Evolutionary conservation across 371 early-diverging fungal genomes (phyloP), one percentile per base, ranked within the genome.

Genomic region (Choanephora cucurbitarum): DNA sequence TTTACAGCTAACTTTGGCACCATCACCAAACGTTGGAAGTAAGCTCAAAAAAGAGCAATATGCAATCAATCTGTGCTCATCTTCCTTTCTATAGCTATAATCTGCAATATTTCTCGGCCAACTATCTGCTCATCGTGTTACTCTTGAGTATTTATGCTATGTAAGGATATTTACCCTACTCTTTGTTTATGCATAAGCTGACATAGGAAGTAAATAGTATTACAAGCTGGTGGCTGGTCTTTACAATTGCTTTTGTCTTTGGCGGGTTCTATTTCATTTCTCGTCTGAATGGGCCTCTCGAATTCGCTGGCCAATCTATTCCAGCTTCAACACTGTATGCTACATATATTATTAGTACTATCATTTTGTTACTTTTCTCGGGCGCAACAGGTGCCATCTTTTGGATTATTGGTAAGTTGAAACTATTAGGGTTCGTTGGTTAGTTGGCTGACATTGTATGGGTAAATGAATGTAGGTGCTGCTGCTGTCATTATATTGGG

Each of bases 331-430:
- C 85, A 22, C 57, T 85, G 55, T 82, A 84, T 67, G 72, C 72
- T 18, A 58, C 52, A 18, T 76, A 87, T 53, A 75, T 73, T 40
- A 62, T 63, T 44, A 58, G 77, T 31, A 75, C 86, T 7, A 61
- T 87, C 34, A 44, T 82, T 22, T 59, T 88, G 32, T 70, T 88
- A 42, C 75, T 82, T 46, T 71, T 88, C 58, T 84, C 84, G 28
- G 84, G 84, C 6, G 79, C 84, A 41, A 79, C 85, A 6, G 82
- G 84, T 14, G 77, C 81, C 21, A 69, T 88, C 37, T 87, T 88
- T 44, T 88, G 87, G 87, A 80, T 87, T 54, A 70, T 85, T 55
- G 85, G 85, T 81, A 77, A 55, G 75, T 69, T 28, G n/a, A 23
- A 33, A n/a, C n/a, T n/a, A 40, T 19, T 19, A 31, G 33, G 21